Base-by-base conservation (phyloP, 2,329 filamentous ascomycete genomes). In the Aspergillus calidoustus region DNA sequence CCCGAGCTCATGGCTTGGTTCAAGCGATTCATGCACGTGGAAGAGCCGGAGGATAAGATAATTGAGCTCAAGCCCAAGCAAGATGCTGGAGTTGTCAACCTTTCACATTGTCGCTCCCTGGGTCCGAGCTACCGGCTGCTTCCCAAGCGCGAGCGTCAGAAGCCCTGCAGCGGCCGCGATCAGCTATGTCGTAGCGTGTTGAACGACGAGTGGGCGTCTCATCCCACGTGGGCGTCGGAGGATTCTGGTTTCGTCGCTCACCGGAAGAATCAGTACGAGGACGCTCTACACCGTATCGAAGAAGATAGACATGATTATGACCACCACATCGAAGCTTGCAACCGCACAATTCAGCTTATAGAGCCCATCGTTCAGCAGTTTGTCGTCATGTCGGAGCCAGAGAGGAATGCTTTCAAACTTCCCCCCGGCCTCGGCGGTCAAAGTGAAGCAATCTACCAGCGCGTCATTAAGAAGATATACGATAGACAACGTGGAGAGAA, bases 271-370 rank as follows among this genome's bases (percentile, higher is more conserved):
- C 87, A 90, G 58, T 96, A 91, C 66, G 95, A 99, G 76, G 95
- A 99, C 77, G 91, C 91, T 34, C 86, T 99, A 8, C 95, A 99
- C 74, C 86, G 95, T 22, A 97, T 99, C 63, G 95, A 99, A 77
- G 95, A 99, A 77, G 95, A 99, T 76, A 91, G 95, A 4, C 95
- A 99, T 73, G 95, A 99, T 74, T 99, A 99, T 71, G 95, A 99
- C 76, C 97, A 96, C 79, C 95, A 97, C 74, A 98, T 99, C 57
- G 95, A 99, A 79, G 91, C 92, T 8, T 97, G 95, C 72, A 87
- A 91, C 63, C 93, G 96, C 68, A 97, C 95, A 54, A 96, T 99
- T 62, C 95, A 98, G 77, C 88, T 99, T 4, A 87, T 99, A 46
- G 94, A 98, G 75, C 95, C 95, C 0, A 92, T 98, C 61, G 93